Base-by-base conservation (phyloP, 2,329 filamentous ascomycete species). In the Calycina herbarum region DNA sequence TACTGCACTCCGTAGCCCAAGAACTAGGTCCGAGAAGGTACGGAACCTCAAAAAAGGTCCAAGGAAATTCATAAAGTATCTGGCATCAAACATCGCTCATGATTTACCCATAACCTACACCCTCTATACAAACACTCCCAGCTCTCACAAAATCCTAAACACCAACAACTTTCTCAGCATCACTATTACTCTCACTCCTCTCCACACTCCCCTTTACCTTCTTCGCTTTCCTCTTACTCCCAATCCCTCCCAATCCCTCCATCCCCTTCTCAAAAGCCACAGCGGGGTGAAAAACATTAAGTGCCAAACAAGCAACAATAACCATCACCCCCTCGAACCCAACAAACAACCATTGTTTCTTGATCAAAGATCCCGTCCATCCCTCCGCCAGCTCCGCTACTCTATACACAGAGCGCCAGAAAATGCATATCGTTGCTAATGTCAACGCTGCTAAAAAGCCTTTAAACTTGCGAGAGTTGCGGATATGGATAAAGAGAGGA, bases 361-460 rank as follows among this genome's bases (percentile, higher is more conserved):
- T 63, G 13, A 72, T 72, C 33, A 72, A 58, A 61, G 62, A 31
- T 4, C 71, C 71, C 3, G 73, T 76, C 84, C 87, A 92, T 1
- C 71, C 69, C 31, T 72, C 67, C 42, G 40, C 62, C 51, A 89
- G 73, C 76, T 89, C 86, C 0, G 82, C 82, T 27, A 86, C 83
- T 61, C 86, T 80, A 72, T 85, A 89, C 33, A 85, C 81, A 57
- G 80, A 84, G 29, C 86, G 77, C 45, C 84, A 82, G 66, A 87
- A 82, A 68, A 89, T 84, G 61, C 79, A 81, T 1, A 87, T 65
- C 7, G 84, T 87, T 0, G 84, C 81, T 2, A 85, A 70, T 0
- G 77, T 71, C 27, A 86, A 76, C 3, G 72, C 70, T 31, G 17
- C 40, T 2, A 72, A 40, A 61, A 72, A 72, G 2, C 67, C 70